phyloP scores from a whole-genome alignment of 768 basidiomycete species.

The Boletus sensibilis region DNA sequence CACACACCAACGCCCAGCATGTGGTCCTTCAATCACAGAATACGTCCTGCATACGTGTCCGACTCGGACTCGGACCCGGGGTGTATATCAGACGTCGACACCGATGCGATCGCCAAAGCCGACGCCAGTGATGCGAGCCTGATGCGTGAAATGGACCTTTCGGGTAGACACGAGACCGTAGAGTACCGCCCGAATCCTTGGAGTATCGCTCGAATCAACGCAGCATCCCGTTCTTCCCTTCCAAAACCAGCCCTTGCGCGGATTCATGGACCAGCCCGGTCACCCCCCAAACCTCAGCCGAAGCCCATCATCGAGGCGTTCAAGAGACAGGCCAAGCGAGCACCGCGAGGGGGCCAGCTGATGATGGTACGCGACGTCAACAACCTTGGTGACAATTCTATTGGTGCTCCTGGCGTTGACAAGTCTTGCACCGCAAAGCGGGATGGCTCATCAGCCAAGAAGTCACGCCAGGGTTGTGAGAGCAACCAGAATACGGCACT shows the following conservation, averaged over 20 bases:
- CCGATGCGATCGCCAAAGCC: not conserved
- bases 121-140: constrained; percentile 28
- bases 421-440: not conserved
- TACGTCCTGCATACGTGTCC: not conserved
- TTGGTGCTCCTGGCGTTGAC: not conserved
- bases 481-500: not conserved
- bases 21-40: constrained; percentile 34
- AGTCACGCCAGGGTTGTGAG: not conserved
- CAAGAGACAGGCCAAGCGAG: constrained; percentile 39
- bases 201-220: constrained; percentile 79
- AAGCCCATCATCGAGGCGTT: constrained; percentile 47
- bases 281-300: constrained; percentile 15
- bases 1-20: not conserved
- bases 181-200: constrained; percentile 75
- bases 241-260: not conserved
- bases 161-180: constrained; percentile 58
- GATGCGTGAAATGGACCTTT: constrained; percentile 57
- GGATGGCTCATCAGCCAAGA: not conserved
- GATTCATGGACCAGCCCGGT: not conserved
- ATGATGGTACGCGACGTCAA: not conserved
- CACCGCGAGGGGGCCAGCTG: not conserved
- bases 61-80: constrained; percentile 21
- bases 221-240: constrained; percentile 45
- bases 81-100: not conserved
- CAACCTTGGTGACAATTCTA: not conserved